phyloP scores from a whole-genome alignment of 352 stramenopile genomes.

The Phytophthora parvispora region DNA sequence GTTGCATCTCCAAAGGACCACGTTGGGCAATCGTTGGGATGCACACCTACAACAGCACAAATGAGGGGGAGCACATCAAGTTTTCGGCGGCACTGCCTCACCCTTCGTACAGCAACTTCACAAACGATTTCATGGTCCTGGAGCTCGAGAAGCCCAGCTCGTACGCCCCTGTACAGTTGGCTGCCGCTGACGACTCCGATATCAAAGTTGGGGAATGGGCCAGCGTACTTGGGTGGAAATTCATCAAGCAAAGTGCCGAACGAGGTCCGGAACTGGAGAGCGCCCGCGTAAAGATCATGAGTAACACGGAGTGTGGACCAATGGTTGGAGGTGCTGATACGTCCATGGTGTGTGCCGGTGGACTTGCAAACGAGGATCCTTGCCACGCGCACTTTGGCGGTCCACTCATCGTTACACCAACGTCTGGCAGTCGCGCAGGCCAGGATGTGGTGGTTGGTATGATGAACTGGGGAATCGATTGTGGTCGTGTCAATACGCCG shows the following conservation, averaged over 20 bases:
- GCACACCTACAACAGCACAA: background rate
- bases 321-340: slow-evolving; percentile 30
- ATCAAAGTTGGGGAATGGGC: slow-evolving; percentile 19
- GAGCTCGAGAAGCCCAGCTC: slow-evolving; percentile 35
- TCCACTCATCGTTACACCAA: slow-evolving; percentile 34
- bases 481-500: slow-evolving; percentile 38
- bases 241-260: slow-evolving; percentile 6
- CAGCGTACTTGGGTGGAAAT: slow-evolving; percentile 32
- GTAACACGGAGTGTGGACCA: slow-evolving; percentile 12
- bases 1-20: too few species aligned
- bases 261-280: slow-evolving; percentile 13
- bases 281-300: slow-evolving; percentile 36
- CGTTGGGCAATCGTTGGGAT: too few species aligned
- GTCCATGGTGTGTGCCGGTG: slow-evolving; percentile 54
- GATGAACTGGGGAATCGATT: slow-evolving; percentile 52
- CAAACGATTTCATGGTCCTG: slow-evolving; percentile 47
- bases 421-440: background rate
- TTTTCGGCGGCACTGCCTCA: background rate
- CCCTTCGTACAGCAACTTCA: too few species aligned
- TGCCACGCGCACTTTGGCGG: slow-evolving; percentile 22
- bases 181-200: background rate
- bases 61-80: background rate
- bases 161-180: slow-evolving; percentile 29
- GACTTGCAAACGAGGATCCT: slow-evolving; percentile 28
- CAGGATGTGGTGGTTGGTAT: slow-evolving; percentile 40